Evolutionary conservation across 2,329 filamentous ascomycete genomes (phyloP).

Genomic region (Teratosphaeria zuluensis): DNA sequence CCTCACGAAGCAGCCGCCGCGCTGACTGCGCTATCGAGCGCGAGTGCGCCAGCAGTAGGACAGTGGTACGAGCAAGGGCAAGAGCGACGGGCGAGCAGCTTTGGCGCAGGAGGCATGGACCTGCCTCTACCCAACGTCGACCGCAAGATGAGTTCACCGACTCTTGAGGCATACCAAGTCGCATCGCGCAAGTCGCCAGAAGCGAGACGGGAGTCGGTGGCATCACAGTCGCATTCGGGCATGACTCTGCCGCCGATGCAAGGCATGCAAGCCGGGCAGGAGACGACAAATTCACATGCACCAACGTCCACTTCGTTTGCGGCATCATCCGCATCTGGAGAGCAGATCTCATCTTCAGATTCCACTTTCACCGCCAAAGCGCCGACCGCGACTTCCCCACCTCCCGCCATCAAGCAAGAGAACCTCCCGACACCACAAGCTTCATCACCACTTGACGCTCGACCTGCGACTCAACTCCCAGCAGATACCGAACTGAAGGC

Average conservation of each 20-base stretch:
- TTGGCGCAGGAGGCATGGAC: constrained; percentile 28
- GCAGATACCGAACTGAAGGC: constrained; percentile 31
- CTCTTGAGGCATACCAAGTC: constrained; percentile 39
- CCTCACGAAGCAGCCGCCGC: constrained; percentile 32
- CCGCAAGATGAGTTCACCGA: constrained; percentile 32
- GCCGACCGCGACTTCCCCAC: not conserved
- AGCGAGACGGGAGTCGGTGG: constrained; percentile 28
- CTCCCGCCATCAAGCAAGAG: constrained; percentile 28
- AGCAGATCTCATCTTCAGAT: constrained; percentile 5
- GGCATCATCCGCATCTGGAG: constrained; percentile 1
- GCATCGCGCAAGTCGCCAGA: constrained; percentile 34
- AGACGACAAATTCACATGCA: not conserved
- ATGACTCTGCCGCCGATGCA: constrained; percentile 35
- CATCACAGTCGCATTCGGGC: constrained; percentile 23
- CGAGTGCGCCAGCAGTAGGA: constrained; percentile 12
- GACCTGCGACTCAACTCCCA: constrained; percentile 15
- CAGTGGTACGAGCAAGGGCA: constrained; percentile 14
- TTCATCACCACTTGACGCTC: constrained; percentile 17
- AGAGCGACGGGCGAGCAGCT: constrained; percentile 19
- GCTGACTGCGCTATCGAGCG: constrained; percentile 19
- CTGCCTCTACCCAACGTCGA: constrained; percentile 25
- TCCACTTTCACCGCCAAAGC: constrained; percentile 14
- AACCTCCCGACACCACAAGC: constrained; percentile 28
- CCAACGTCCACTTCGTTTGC: not conserved
- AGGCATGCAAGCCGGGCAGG: constrained; percentile 7